phyloP scores from a whole-genome alignment of 495 filamentous ascomycete genomes.

The Platismatia glauca region DNA sequence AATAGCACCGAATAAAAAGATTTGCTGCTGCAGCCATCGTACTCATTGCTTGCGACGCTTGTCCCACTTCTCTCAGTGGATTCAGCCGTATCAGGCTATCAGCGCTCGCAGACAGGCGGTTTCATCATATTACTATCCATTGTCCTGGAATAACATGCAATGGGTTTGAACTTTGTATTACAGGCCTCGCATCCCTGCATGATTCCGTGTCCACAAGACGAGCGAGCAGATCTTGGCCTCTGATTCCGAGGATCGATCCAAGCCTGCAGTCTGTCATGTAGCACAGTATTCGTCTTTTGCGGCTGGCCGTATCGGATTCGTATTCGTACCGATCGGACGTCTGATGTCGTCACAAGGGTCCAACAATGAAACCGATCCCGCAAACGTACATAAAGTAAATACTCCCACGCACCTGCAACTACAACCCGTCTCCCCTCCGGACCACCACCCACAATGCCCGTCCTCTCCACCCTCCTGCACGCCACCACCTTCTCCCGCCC shows the following conservation, averaged over 20 bases:
- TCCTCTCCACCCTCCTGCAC: slow-evolving; percentile 43
- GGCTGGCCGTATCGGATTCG: background rate
- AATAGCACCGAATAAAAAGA: background rate
- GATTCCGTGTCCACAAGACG: background rate
- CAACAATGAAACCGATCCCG: background rate
- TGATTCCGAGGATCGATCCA: background rate
- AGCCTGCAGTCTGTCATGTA: too few species aligned
- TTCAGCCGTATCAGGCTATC: too few species aligned
- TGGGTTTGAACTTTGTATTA: too few species aligned
- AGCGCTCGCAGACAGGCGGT: too few species aligned
- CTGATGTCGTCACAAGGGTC: background rate
- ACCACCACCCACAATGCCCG: slow-evolving; percentile 31
- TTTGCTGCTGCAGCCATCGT: background rate
- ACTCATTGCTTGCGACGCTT: background rate
- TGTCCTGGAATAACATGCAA: too few species aligned
- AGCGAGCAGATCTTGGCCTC: background rate
- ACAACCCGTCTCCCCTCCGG: background rate
- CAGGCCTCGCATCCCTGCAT: background rate
- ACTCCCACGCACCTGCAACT: background rate
- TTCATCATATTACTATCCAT: too few species aligned
- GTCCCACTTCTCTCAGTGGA: background rate
- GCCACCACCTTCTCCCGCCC: slow-evolving; percentile 49
- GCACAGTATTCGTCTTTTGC: too few species aligned
- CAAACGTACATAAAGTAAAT: slow-evolving; percentile 12
- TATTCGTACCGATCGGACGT: background rate